phyloP scores from a whole-genome alignment of 2,329 filamentous ascomycete genomes.

The Cladophialophora yegresii region DNA sequence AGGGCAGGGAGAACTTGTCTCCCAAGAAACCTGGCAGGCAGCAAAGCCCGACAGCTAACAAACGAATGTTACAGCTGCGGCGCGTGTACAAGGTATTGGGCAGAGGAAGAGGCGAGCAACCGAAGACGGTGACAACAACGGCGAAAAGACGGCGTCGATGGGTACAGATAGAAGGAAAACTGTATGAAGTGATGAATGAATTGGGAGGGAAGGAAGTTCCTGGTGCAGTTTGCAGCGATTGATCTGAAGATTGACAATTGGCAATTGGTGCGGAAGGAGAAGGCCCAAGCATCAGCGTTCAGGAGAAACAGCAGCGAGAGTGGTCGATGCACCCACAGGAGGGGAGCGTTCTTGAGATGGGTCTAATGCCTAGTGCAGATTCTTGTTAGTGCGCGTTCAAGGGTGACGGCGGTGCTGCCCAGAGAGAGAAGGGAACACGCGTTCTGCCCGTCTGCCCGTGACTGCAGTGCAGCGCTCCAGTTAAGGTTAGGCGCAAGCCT shows the following conservation, averaged over 20 bases:
- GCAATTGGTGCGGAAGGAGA: slow-evolving; percentile 11
- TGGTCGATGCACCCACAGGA: slow-evolving; percentile 1
- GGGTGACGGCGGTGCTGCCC: background rate
- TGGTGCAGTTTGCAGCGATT: slow-evolving; percentile 14
- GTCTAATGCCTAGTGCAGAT: slow-evolving; percentile 5
- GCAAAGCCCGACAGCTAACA: slow-evolving; percentile 19
- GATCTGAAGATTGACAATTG: background rate
- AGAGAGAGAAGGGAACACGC: slow-evolving; percentile 6
- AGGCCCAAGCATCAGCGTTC: slow-evolving; percentile 13
- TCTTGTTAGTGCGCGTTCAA: slow-evolving; percentile 9
- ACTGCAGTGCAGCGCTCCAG: background rate
- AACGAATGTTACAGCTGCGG: slow-evolving; percentile 32
- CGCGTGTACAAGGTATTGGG: slow-evolving; percentile 17
- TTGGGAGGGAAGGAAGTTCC: slow-evolving; percentile 11
- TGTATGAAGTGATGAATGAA: slow-evolving; percentile 1
- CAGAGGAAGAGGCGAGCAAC: slow-evolving; percentile 14
- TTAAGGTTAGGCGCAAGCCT: slow-evolving; percentile 9
- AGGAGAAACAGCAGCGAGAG: slow-evolving; percentile 11
- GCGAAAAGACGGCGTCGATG: slow-evolving; percentile 11
- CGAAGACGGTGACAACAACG: slow-evolving; percentile 15
- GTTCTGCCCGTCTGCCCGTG: slow-evolving; percentile 1
- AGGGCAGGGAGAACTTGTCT: slow-evolving; percentile 17
- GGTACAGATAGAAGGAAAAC: slow-evolving; percentile 23
- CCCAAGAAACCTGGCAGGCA: slow-evolving; percentile 13
- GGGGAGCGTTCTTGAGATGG: slow-evolving; percentile 4